A percentile compares a stretch with the other conserved stretches of the same genome.
Evolutionary conservation across 2,329 filamentous ascomycete genomes (phyloP).

Genomic region (Bipolaris bicolor): DNA sequence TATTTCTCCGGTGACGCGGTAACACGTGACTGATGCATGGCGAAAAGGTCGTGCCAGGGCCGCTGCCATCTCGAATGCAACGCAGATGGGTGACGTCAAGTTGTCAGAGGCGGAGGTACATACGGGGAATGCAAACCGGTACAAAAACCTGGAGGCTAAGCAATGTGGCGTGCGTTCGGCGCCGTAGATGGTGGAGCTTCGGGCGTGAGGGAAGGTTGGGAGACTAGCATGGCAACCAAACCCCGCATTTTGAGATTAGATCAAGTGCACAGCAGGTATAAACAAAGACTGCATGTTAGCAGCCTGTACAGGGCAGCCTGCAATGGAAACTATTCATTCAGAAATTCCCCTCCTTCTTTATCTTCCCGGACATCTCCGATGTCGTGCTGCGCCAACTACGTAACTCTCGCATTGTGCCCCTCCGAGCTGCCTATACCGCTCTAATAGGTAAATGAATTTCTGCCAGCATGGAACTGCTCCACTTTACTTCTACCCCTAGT

Average conservation of each 20-base stretch:
- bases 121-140: conserved; percentile 3
- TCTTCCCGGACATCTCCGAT: background rate
- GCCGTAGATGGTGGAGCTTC: conserved; percentile 3
- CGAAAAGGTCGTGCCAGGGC: conserved; percentile 16
- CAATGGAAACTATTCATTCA: background rate
- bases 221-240: background rate
- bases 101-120: conserved; percentile 14
- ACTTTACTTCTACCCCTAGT: conserved; percentile 10
- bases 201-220: background rate
- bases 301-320: background rate
- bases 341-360: background rate
- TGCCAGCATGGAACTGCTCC: conserved; percentile 6
- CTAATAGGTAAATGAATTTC: background rate
- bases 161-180: conserved; percentile 13
- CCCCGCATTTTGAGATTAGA: conserved; percentile 7
- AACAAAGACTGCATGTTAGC: background rate
- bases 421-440: conserved; percentile 3
- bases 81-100: conserved; percentile 17
- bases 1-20: background rate
- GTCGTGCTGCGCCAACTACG: background rate
- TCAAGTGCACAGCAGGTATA: background rate
- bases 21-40: conserved; percentile 2
- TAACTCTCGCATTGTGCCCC: background rate
- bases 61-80: conserved; percentile 1
- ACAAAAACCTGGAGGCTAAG: conserved; percentile 6